phyloP scores from a whole-genome alignment of 148 eudicot genomes.

The Heliosperma pusillum region DNA sequence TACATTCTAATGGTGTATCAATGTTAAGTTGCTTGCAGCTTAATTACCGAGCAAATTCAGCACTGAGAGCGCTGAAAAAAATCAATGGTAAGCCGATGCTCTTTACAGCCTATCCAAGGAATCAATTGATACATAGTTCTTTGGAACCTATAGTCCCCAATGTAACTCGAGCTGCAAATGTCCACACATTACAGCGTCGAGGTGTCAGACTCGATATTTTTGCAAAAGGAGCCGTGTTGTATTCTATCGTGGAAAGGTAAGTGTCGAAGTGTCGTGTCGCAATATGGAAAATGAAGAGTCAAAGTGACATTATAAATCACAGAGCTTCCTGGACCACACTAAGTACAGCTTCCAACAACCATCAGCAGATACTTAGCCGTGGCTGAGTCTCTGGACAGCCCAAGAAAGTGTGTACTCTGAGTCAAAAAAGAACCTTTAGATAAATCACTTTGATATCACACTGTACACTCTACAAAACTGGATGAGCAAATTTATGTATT shows the following conservation, averaged over 20 bases:
- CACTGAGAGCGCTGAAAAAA: neutral
- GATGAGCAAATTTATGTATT: conserved; percentile 14
- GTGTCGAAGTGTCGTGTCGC: too few relatives aligned
- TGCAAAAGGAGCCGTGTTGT: too few relatives aligned
- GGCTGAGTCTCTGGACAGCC: too few relatives aligned
- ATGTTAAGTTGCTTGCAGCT: neutral
- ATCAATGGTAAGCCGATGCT: neutral
- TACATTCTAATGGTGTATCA: neutral
- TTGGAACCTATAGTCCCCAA: neutral
- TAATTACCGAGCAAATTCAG: neutral
- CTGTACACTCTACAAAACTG: neutral
- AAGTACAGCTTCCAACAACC: neutral
- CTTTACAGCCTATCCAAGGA: neutral
- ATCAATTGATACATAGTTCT: neutral
- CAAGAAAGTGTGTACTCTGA: too few relatives aligned
- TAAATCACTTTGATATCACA: too few relatives aligned
- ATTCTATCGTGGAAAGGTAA: too few relatives aligned
- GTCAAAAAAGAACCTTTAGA: too few relatives aligned
- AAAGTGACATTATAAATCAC: neutral
- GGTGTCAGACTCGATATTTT: too few relatives aligned
- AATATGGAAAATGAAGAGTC: too few relatives aligned
- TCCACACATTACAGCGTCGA: too few relatives aligned
- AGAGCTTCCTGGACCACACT: neutral
- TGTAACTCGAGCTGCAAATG: too few relatives aligned
- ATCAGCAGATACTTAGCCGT: neutral